These are phyloP conservation scores for Raffaelea deltoideospora DNA, from an alignment of 2,329 filamentous ascomycete species.

Conservation along the genomic window DNA sequence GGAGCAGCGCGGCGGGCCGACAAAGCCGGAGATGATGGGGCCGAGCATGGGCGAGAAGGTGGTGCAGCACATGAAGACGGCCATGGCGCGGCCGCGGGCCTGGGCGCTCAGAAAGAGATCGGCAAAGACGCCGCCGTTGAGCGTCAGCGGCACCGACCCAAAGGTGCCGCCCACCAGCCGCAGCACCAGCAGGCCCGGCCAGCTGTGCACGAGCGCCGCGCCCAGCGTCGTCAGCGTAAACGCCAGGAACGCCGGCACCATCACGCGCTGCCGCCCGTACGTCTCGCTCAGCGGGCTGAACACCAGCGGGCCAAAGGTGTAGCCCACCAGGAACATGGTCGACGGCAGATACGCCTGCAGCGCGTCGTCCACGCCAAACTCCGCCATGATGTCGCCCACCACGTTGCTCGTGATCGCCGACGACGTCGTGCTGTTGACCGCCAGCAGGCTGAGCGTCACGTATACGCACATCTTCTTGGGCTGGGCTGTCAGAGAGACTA, in stretches of 20 bases:
- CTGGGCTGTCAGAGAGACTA: neutral
- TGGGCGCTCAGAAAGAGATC: neutral
- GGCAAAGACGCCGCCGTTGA: neutral
- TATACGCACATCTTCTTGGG: neutral
- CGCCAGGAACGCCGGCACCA: neutral
- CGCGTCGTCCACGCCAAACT: neutral
- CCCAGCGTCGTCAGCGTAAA: neutral
- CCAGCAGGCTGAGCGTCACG: neutral
- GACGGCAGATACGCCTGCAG: neutral
- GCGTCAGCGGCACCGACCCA: neutral
- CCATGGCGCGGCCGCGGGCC: neutral
- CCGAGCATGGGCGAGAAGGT: neutral
- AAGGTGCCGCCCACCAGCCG: neutral
- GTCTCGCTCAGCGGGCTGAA: neutral
- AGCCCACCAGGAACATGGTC: neutral
- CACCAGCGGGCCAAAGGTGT: neutral
- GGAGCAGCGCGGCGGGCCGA: neutral
- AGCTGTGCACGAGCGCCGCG: neutral
- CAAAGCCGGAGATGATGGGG: neutral
- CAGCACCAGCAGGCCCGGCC: neutral
- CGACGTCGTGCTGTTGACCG: neutral
- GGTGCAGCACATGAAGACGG: neutral
- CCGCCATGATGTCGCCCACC: neutral
- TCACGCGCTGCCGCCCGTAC: neutral
- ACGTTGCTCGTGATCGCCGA: neutral